A percentile compares a stretch with the other conserved stretches of the same genome.
Evolutionary conservation across 2,329 filamentous ascomycete genomes (phyloP).

Genomic region (Talaromyces sp.): DNA sequence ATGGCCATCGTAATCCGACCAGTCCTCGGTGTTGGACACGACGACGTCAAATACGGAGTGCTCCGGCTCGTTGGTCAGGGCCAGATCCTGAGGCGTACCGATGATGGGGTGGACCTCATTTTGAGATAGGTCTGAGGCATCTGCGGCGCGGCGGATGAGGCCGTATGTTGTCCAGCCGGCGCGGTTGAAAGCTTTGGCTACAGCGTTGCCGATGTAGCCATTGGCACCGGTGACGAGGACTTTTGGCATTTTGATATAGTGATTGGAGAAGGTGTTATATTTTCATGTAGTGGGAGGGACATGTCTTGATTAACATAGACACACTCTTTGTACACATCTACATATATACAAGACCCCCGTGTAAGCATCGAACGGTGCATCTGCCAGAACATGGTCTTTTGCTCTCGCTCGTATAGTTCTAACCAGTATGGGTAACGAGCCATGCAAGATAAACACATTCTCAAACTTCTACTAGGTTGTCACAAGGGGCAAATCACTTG

Average conservation of each 20-base stretch:
- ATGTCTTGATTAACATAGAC: neutral
- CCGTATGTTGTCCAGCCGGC: conserved; percentile 17
- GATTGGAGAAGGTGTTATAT: neutral
- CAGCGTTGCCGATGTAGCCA: conserved; percentile 18
- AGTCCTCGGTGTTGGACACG: conserved; percentile 17
- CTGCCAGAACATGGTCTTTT: neutral
- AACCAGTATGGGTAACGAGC: neutral
- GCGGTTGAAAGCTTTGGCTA: conserved; percentile 16
- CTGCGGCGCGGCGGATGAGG: conserved; percentile 17
- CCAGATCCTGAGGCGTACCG: conserved; percentile 2
- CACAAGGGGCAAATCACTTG: neutral
- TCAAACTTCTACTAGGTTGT: neutral
- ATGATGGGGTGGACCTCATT: conserved; percentile 16
- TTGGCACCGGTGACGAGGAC: conserved; percentile 17
- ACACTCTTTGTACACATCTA: neutral
- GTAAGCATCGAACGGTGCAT: neutral
- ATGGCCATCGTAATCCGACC: conserved; percentile 16
- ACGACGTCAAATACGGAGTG: conserved; percentile 9
- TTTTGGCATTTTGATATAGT: neutral
- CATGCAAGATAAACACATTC: neutral
- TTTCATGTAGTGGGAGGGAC: neutral
- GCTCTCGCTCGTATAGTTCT: neutral
- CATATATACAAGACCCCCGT: neutral
- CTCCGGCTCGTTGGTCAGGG: neutral
- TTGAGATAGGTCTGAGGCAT: conserved; percentile 16